phyloP scores from a whole-genome alignment of 2,329 filamentous ascomycete species.

The Delphinella strobiligena region DNA sequence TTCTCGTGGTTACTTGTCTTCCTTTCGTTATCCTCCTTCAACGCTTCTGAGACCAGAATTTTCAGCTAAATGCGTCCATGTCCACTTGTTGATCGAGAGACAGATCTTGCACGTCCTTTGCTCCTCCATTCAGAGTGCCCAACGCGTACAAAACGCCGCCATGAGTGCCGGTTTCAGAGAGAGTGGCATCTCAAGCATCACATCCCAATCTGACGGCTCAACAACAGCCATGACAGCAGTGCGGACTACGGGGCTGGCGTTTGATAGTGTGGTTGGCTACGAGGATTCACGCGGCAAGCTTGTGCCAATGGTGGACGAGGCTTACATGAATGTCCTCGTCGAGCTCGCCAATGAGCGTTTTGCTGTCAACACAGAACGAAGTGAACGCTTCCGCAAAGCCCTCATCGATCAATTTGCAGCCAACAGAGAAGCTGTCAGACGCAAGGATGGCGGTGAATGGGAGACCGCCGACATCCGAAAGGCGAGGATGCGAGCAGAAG shows the following conservation, averaged over 20 bases:
- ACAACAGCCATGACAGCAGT: conserved; percentile 68
- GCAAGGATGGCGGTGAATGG: conserved; percentile 28
- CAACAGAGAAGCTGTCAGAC: conserved; percentile 14
- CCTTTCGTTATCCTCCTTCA: background rate
- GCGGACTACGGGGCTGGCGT: conserved; percentile 66
- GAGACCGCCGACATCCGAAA: conserved; percentile 27
- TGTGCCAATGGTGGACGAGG: conserved; percentile 47
- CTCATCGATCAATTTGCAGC: conserved; percentile 29
- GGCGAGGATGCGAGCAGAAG: conserved; percentile 29
- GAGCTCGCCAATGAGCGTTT: conserved; percentile 65
- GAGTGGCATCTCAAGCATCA: conserved; percentile 66
- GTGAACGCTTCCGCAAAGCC: conserved; percentile 48
- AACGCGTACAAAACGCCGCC: conserved; percentile 62
- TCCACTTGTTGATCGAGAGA: conserved; percentile 15
- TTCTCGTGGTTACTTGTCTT: conserved; percentile 7
- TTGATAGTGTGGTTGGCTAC: conserved; percentile 69
- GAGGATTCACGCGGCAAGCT: conserved; percentile 29
- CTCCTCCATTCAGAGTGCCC: conserved; percentile 61
- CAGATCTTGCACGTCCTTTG: conserved; percentile 84
- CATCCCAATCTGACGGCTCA: conserved; percentile 23
- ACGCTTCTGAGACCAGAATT: background rate
- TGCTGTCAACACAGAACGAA: conserved; percentile 54
- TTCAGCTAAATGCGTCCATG: background rate
- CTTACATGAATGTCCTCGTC: conserved; percentile 57
- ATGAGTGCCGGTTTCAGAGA: conserved; percentile 79